phyloP scores from a whole-genome alignment of 2,329 filamentous ascomycete genomes.

The Fusarium sacchari region DNA sequence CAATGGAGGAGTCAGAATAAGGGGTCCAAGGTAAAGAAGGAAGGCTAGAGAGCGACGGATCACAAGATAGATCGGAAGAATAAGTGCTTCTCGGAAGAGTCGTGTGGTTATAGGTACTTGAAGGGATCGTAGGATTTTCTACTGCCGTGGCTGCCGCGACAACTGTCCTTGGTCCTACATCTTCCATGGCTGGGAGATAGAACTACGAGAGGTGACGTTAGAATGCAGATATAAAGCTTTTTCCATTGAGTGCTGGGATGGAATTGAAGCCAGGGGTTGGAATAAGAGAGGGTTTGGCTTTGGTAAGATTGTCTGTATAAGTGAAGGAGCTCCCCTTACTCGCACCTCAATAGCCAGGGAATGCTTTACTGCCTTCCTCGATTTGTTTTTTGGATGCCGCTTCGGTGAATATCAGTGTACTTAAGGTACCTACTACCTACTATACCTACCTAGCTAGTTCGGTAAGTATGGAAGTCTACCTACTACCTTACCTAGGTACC shows the following conservation, averaged over 20 bases:
- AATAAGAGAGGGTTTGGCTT: background rate
- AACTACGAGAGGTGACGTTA: background rate
- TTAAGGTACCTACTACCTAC: no score
- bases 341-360: no score
- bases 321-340: background rate
- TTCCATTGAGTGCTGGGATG: background rate
- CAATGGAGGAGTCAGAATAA: background rate
- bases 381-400: background rate
- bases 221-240: background rate
- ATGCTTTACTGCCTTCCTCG: background rate
- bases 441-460: no score
- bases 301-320: background rate
- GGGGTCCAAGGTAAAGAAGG: background rate
- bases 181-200: background rate
- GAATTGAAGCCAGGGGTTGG: background rate
- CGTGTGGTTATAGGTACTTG: background rate
- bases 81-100: background rate
- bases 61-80: slow-evolving; percentile 2
- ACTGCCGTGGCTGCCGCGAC: background rate
- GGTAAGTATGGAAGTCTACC: no score
- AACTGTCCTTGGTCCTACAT: background rate
- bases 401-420: background rate
- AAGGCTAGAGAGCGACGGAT: background rate
- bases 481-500: no score
- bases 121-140: background rate